These are phyloP conservation scores for Chlorella variabilis DNA, from an alignment of 163 green algal species.

Conservation along the genomic window DNA sequence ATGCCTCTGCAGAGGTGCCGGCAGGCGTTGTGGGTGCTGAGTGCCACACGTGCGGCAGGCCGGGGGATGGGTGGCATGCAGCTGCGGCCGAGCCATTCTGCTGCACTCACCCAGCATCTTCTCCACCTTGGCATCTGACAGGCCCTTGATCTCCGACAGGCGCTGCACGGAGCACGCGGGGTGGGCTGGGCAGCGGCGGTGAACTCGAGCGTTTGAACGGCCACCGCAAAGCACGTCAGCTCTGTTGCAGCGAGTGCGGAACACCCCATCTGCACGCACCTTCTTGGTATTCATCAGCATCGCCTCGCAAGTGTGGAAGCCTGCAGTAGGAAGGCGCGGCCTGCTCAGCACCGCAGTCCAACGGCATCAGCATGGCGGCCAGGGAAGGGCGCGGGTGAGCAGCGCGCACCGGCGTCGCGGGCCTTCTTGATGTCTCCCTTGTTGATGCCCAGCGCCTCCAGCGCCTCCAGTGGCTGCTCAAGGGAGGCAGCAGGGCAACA, in stretches of 20 bases:
- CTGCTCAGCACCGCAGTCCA: too few relatives aligned
- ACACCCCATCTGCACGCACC: constrained; percentile 45
- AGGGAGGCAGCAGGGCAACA: constrained; percentile 1
- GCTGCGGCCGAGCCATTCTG: too few relatives aligned
- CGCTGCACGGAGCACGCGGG: constrained; percentile 57
- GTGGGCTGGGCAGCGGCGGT: neutral
- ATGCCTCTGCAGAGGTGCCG: constrained; percentile 62
- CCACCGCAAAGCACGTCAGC: neutral
- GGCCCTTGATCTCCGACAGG: constrained; percentile 86
- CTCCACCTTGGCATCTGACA: constrained; percentile 93
- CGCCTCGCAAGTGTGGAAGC: constrained; percentile 81
- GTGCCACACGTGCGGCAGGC: too few relatives aligned
- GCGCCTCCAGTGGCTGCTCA: constrained; percentile 75
- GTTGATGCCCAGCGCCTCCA: constrained; percentile 82
- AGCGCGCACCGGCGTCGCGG: constrained; percentile 69
- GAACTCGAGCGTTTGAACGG: neutral
- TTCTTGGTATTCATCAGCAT: constrained; percentile 88
- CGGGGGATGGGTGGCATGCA: too few relatives aligned
- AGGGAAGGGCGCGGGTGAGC: too few relatives aligned
- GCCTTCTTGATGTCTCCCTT: constrained; percentile 92
- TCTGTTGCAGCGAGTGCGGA: too few relatives aligned
- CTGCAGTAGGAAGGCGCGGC: too few relatives aligned
- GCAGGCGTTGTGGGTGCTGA: constrained; percentile 16
- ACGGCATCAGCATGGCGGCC: too few relatives aligned
- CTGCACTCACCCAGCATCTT: constrained; percentile 79